Evolutionary conservation across 352 stramenopile genomes (phyloP).

Genomic region (Phytophthora hibernalis): DNA sequence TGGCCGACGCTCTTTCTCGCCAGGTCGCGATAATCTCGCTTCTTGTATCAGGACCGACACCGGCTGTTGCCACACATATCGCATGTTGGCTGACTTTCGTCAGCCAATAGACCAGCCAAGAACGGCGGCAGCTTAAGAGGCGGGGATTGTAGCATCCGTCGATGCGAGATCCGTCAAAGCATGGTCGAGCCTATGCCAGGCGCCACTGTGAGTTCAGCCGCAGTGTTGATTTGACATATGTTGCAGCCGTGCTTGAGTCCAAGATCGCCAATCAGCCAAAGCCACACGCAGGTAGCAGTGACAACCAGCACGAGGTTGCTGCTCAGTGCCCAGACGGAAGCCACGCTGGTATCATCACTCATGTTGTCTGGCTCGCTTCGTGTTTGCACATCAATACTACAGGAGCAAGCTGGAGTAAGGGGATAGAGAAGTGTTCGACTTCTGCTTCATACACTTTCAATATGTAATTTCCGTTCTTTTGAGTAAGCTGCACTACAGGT

Average conservation of each 20-base stretch:
- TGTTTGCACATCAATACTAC: background rate
- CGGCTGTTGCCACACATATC: background rate
- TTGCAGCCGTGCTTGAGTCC: background rate
- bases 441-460: background rate
- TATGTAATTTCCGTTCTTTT: background rate
- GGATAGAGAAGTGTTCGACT: background rate
- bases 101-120: no score
- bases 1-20: constrained; percentile 6
- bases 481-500: background rate
- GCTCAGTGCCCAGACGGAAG: background rate
- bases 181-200: background rate
- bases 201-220: background rate
- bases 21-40: background rate
- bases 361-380: background rate
- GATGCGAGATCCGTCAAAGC: background rate
- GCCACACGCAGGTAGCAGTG: background rate
- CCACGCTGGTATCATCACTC: background rate
- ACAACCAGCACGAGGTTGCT: background rate
- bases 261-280: background rate
- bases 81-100: background rate
- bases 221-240: background rate
- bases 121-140: background rate
- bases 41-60: background rate
- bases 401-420: background rate
- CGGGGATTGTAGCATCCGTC: background rate